Evolutionary conservation across 2,329 filamentous ascomycete species (phyloP), one percentile per base, ranked within the genome.

Genomic region (Fusarium longipes): DNA sequence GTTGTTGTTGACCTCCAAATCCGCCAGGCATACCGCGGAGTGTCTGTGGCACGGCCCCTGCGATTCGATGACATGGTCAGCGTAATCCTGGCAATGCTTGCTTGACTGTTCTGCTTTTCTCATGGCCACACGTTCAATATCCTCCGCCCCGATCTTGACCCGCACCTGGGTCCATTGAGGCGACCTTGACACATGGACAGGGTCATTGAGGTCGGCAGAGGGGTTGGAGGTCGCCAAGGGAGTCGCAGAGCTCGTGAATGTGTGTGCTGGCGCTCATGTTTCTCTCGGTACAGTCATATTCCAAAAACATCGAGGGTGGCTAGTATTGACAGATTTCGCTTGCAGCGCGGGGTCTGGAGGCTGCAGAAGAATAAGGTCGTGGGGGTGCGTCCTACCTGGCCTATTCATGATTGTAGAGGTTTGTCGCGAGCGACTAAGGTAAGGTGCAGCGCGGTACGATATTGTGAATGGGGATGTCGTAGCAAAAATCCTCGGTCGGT

Each of bases 1-100:
- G 82, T 77, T 87, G 86, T 77, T 86, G 87, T 71, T 87, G 86
- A 71, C 81, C 81, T 68, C 82, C 83, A 76, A 89, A 90, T 66
- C 84, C 85, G 72, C 82, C 83, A 53, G 87, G 87, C 79, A 90
- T 84, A 72, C 86, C 86, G 71, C 87, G 85, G 72, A 90, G 77
- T 73, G 86, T 82, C 79, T 88, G 88, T 71, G 86, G 87, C 80
- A 86, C 84, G 74, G 85, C 82, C 79, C 85, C 85, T 87, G 76
- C 63, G 54, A 53, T 72, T 57, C 44, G 61, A 64, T 51, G 64
- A 51, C 60, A 59, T 65, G 48, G 74, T 77, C 73, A 77, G 76
- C 73, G 42, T 63, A 63, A 64, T 63, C 59, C 65, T 63, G 49
- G 59, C 62, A 63, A 63, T 63, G 42, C 39, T 59, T 61, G 52